Base-by-base conservation (phyloP, 1,284 basidiomycete species). In the Austroboletus niveus region DNA sequence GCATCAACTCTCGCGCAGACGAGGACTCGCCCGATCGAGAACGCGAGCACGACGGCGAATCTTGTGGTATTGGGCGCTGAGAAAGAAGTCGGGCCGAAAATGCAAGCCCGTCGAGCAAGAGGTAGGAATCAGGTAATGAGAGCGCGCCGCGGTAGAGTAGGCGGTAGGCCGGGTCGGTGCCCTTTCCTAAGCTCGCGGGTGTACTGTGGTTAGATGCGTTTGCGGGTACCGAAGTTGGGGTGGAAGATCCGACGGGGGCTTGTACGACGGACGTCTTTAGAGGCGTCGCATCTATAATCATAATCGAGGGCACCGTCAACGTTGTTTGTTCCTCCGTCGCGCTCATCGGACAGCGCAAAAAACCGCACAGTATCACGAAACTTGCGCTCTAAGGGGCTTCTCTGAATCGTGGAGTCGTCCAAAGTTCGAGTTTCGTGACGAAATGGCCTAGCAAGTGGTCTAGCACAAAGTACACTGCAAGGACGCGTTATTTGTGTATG, bases 71-170 rank as follows among this genome's bases (percentile, higher is more conserved):
- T 5, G 53, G 42, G 3, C 22, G 1, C 8, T 40, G 51, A 12
- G 8, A 8, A 8, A 12, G 58, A 4, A 69, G 56, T 9, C 61
- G 66, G 15, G 67, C 78, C 2, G 78, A 77, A 60, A 91, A 91
- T 4, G 85, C 84, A 27, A 91, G 64, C 8, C 88, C 88, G 59
- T 90, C 88, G 32, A 90, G 79, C 3, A 79, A 69, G 17, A 90
- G 69, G 47, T 85, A 72, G 0, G 88, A 89, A 59, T 88, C 87
- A 4, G 86, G 82, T 0, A 90, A 65, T 3, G 85, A 82, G n/a
- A 91, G 75, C 0, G 87, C 79, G 6, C 88, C 88, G 40, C 87
- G 82, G 61, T 89, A 91, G 17, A 91, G 76, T 0, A 89, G 75
- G 43, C 87, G 83, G 42, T 65, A 63, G 6, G 42, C 42, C 2